Evolutionary conservation across 2,329 filamentous ascomycete species (phyloP), one percentile per base, ranked within the genome.

Genomic region (Monilinia laxa): DNA sequence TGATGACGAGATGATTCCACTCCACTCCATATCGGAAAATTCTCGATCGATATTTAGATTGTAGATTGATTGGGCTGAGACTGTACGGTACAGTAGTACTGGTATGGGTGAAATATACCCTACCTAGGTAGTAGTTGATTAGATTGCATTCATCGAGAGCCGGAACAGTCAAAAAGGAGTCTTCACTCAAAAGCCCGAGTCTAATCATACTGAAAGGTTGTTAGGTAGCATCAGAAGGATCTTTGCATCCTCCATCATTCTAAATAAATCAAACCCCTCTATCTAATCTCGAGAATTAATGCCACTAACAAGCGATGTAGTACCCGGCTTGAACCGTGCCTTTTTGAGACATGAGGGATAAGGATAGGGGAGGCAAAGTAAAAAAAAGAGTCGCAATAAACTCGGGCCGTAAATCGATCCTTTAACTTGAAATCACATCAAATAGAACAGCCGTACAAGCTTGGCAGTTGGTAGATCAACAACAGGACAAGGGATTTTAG

Each of bases 401-500:
- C 57, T 60, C 57, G 57, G 57, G 57, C 57, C 57, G 57, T 23
- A 60, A 38, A 49, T 38, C 49, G 57, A 60, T 60, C 57, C 57
- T 25, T 60, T 25, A 28, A 28, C 55, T 28, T 45, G 12, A 60
- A 23, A 51, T 49, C 49, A 47, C 57, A 49, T 59, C 57, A 49
- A 49, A 35, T 20, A 42, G 28, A 35, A 23, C 42, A 60, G 20
- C 57, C 57, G 42, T 60, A 12, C 20, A 60, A 49, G 57, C 57
- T 60, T 49, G 42, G 57, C 57, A 49, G 10, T 45, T 58, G 28
- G 57, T n/a, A 47, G 56, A 47, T 59, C 56, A 59, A 59, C 40
- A 14, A 59, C 40, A 31, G 28, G 7, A 35, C 42, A 49, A n/a
- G 57, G 57, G 0, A 35, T 49, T 35, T 59, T 49, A 25, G 57